A percentile compares a stretch with the other conserved stretches of the same genome.
These are phyloP conservation scores for Wickerhamomyces chambardii DNA, from an alignment of 805 yeast genomes.

Conservation along the genomic window DNA sequence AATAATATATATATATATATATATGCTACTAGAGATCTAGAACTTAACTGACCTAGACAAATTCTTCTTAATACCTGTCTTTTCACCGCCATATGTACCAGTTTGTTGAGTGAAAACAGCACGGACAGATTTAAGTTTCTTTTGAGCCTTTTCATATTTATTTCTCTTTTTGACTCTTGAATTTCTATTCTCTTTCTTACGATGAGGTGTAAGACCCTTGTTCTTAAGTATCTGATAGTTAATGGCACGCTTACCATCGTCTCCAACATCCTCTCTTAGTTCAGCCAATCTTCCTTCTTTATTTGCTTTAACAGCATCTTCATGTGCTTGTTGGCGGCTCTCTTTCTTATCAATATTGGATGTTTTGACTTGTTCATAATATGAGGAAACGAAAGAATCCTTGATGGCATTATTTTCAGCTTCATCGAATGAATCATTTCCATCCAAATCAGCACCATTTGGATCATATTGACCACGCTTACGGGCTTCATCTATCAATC, in stretches of 20 bases:
- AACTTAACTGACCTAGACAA: constrained; percentile 82
- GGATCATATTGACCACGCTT: constrained; percentile 60
- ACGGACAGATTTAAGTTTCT: constrained; percentile 85
- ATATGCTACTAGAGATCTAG: constrained; percentile 14
- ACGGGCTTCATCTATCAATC: constrained; percentile 82
- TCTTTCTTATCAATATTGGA: constrained; percentile 38
- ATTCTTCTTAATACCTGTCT: constrained; percentile 96
- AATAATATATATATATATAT: too few species aligned
- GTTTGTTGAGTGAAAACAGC: constrained; percentile 73
- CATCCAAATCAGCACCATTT: constrained; percentile 50
- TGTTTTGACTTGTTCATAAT: constrained; percentile 47
- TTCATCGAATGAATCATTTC: constrained; percentile 32
- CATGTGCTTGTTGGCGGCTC: constrained; percentile 55
- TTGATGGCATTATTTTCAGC: constrained; percentile 30
- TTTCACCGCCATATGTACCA: constrained; percentile 87
- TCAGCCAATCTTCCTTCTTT: constrained; percentile 79
- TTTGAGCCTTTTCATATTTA: constrained; percentile 91
- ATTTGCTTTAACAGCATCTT: constrained; percentile 66
- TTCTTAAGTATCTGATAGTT: constrained; percentile 93
- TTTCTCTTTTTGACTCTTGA: constrained; percentile 97
- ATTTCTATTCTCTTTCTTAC: constrained; percentile 91
- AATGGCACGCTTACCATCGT: constrained; percentile 88
- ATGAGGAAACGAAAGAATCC: constrained; percentile 40
- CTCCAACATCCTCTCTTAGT: constrained; percentile 51
- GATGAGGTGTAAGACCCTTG: constrained; percentile 89